Conservation (phyloP, 2,329 filamentous ascomycete species). For the Hypoxylon sp. region DNA sequence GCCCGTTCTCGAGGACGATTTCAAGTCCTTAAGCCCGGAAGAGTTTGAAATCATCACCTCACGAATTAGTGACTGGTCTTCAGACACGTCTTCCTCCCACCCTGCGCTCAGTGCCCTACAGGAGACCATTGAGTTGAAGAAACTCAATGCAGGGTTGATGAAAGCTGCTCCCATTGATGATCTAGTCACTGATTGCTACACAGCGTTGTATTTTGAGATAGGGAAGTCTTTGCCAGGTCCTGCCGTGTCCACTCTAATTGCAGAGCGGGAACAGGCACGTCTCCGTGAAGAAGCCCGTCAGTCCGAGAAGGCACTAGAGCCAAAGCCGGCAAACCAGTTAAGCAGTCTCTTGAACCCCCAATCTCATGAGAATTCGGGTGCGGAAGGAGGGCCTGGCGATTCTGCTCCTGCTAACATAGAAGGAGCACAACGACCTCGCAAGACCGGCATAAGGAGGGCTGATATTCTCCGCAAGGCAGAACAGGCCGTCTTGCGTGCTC, state of each 20-base stretch:
- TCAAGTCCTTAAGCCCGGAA: conserved; percentile 67
- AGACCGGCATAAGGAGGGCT: conserved; percentile 65
- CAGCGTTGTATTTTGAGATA: conserved; percentile 78
- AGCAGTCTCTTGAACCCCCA: conserved; percentile 61
- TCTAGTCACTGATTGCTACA: conserved; percentile 92
- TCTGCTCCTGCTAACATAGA: conserved; percentile 55
- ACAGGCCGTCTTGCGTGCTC: conserved; percentile 66
- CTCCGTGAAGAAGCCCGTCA: conserved; percentile 52
- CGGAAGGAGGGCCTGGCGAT: conserved; percentile 53
- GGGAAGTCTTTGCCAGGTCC: conserved; percentile 70
- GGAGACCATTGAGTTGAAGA: conserved; percentile 72
- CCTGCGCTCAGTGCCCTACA: conserved; percentile 68
- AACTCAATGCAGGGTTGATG: conserved; percentile 88
- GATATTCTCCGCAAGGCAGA: conserved; percentile 75
- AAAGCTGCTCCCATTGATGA: conserved; percentile 91
- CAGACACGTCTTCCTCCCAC: conserved; percentile 57
- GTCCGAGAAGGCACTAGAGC: conserved; percentile 55
- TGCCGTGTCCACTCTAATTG: conserved; percentile 64
- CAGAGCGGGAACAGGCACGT: conserved; percentile 61
- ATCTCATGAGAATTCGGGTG: conserved; percentile 58
- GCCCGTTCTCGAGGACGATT: conserved; percentile 66
- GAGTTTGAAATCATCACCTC: conserved; percentile 72
- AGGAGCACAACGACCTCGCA: conserved; percentile 60
- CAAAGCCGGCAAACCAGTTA: conserved; percentile 57
- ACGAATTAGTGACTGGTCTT: conserved; percentile 69